Evolutionary conservation across 768 basidiomycete species (phyloP), one percentile per base, ranked within the genome.

Genomic region (Rhodosporidiobolus odoratus): DNA sequence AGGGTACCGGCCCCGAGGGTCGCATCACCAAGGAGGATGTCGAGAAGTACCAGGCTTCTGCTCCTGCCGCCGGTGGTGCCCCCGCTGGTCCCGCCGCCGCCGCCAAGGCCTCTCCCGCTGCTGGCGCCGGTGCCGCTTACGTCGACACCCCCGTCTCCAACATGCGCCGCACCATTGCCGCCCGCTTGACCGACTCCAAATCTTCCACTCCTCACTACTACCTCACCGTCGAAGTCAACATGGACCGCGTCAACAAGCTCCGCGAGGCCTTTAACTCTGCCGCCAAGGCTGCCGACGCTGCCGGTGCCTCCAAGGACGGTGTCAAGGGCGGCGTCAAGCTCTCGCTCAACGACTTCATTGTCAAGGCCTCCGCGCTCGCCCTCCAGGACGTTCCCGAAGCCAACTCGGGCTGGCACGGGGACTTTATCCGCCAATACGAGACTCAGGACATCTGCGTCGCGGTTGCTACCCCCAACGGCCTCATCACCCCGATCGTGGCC

Each of bases 201-300:
- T 89, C 91, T 80, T 88, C 92, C 76, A 78, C 92, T n/a, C 96
- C 96, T 8, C 95, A 98, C 80, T 99, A 95, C 82, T 98, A 98
- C 81, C 81, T 97, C 75, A 97, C 96, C 6, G 86, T 91, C 52
- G 91, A 97, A 77, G 85, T 98, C 80, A 88, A 89, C 83, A 96
- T 99, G 93, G 94, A 92, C 84, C 90, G 91, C 84, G 88, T 92
- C 27, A 80, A 90, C 78, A 98, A 96, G 82, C 85, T 99, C 72
- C 85, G 96, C 58, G 88, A 95, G 81, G 88, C 97, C 72, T 98
- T 99, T 84, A 99, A 99, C 85, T 64, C 73, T 21, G 77, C 77
- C 21, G 75, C 77, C 52, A 84, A 89, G 25, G 81, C 92, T 47
- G 84, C 85, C 34, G 90, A 91, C 77, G 65, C 61, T 13, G 72